phyloP scores from a whole-genome alignment of 208 protist genomes.

The Trypanosoma brucei region DNA sequence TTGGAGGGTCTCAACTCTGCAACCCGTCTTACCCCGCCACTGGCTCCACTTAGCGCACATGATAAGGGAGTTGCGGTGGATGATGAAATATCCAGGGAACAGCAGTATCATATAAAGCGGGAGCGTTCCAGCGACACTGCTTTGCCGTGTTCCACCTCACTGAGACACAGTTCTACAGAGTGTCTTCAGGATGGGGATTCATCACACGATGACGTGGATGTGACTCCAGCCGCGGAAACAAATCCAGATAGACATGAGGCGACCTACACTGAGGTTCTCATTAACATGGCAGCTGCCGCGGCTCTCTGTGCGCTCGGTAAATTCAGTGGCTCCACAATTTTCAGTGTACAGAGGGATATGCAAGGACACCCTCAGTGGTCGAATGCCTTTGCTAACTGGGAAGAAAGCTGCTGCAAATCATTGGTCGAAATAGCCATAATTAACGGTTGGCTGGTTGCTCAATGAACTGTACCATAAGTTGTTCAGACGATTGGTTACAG shows the following conservation, averaged over 20 bases:
- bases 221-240: too few species aligned
- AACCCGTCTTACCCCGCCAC: neutral
- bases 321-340: conserved; percentile 48
- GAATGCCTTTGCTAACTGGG: conserved; percentile 45
- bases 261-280: conserved; percentile 17
- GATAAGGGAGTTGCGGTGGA: neutral
- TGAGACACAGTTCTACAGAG: neutral
- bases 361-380: conserved; percentile 44
- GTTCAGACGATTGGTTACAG: too few species aligned
- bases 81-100: neutral
- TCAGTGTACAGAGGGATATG: conserved; percentile 57
- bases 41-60: neutral
- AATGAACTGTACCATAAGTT: neutral
- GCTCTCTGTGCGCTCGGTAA: conserved; percentile 64
- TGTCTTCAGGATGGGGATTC: neutral
- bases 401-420: conserved; percentile 41
- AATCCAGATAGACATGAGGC: neutral
- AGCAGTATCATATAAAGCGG: neutral
- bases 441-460: conserved; percentile 65
- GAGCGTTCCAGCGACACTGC: neutral
- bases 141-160: neutral
- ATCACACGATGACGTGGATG: neutral
- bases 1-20: neutral
- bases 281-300: conserved; percentile 40
- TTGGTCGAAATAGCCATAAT: conserved; percentile 67